Base-by-base conservation (phyloP, 2,329 filamentous ascomycete species). In the Phyllosticta citribraziliensis region DNA sequence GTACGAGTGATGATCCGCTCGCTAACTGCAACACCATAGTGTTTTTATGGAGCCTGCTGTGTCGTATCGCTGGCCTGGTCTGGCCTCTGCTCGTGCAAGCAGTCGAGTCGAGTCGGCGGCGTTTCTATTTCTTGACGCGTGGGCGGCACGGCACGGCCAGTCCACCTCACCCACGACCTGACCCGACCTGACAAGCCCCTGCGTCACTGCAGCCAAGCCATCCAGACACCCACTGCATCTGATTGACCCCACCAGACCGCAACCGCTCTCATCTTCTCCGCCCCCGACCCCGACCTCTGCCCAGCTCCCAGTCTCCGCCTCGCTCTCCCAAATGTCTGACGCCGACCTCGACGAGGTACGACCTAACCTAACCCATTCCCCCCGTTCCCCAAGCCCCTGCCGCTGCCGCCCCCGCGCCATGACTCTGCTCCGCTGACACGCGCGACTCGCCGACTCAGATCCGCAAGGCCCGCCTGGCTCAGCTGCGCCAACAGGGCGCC, bases 381-480 rank as follows among this genome's bases (percentile, higher is more conserved):
- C 24, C 6, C 40, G 19, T 47, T 47, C 40, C 17, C 40, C 40
- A 47, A 47, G 12, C 40, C 40, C n/a, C 40, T 47, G 14, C 17
- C 40, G 14, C 40, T n/a, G 14, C n/a, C 12, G 56, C n/a, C 25
- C 27, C 35, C 56, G 58, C 47, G 55, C 35, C 59, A 63, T 63
- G 22, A 65, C 55, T 54, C 59, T 30, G 27, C 27, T 53, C 57
- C 63, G 19, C 70, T 96, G 88, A 97, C 97, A 72, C 83, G 93
- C 73, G 88, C 90, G 75, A 93, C 93, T 70, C 91, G 94, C 65
- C 86, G 40, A 47, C 40, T 54, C 70, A 96, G 88, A 97, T 97
- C 72, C 83, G 93, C 73, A 88, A 90, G 75, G 93, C 93, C 70
- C 91, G 94, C 65, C 86, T 97, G 60, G 89, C 93, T 76, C 92